Conservation (phyloP, 1,284 basidiomycete species). For the Jaminaea rosea region DNA sequence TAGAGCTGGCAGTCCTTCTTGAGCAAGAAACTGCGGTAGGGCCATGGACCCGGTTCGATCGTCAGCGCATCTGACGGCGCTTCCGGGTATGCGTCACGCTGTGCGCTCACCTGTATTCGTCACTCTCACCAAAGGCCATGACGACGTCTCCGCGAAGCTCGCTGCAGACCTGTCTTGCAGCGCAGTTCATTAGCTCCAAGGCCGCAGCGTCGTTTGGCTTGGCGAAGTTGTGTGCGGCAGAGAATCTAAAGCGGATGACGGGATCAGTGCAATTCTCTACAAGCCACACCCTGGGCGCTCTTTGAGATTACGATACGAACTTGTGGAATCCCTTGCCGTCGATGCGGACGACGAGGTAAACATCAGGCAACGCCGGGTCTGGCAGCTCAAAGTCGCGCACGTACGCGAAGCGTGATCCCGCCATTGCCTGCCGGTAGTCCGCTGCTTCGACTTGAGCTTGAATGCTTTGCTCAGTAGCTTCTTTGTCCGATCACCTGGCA, state of each 20-base stretch:
- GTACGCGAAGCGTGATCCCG: constrained; percentile 81
- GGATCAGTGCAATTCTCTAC: not conserved
- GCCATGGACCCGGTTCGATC: too few relatives aligned
- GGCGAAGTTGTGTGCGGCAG: constrained; percentile 66
- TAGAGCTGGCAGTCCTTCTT: constrained; percentile 67
- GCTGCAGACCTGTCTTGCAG: constrained; percentile 69
- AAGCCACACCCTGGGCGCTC: not conserved
- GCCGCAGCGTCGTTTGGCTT: constrained; percentile 90
- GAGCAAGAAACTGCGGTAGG: constrained; percentile 80
- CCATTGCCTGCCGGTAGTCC: too few relatives aligned
- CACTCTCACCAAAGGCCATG: constrained; percentile 81
- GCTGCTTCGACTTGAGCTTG: too few relatives aligned
- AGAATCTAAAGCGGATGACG: constrained; percentile 58
- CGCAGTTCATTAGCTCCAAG: constrained; percentile 82
- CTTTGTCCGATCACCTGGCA: too few relatives aligned
- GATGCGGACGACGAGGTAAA: constrained; percentile 75
- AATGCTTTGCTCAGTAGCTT: too few relatives aligned
- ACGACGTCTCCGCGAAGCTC: constrained; percentile 35
- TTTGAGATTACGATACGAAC: constrained; percentile 49
- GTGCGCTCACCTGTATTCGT: constrained; percentile 74
- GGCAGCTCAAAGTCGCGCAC: constrained; percentile 82
- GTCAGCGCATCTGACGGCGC: too few relatives aligned
- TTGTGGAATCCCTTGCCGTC: constrained; percentile 93
- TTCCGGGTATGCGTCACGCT: too few relatives aligned
- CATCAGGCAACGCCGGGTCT: constrained; percentile 72